phyloP scores from a whole-genome alignment of 176 grass and related monocot species.

The Puya raimondii region DNA sequence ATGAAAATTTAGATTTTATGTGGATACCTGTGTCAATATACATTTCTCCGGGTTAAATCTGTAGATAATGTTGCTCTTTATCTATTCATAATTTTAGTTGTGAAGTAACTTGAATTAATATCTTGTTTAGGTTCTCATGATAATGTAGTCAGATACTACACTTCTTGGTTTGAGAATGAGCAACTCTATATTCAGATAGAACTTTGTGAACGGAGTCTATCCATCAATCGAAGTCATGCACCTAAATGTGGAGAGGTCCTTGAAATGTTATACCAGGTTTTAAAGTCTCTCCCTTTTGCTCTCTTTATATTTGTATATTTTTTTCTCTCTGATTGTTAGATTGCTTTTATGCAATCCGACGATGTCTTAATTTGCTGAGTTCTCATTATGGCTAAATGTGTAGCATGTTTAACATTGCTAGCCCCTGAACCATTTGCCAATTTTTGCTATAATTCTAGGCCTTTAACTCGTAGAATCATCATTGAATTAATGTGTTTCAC shows the following conservation, averaged over 20 bases:
- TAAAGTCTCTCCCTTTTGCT: conserved; percentile 9
- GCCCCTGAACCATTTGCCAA: neutral
- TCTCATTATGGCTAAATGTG: neutral
- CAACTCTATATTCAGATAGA: conserved; percentile 95
- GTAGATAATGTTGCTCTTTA: too few relatives aligned
- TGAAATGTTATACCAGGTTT: conserved; percentile 78
- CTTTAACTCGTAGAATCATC: neutral
- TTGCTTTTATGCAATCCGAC: neutral
- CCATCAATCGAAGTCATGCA: conserved; percentile 28
- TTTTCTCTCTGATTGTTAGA: neutral
- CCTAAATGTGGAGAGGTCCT: conserved; percentile 49
- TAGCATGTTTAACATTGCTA: neutral
- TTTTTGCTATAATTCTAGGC: neutral
- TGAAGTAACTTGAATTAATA: neutral
- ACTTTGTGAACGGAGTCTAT: conserved; percentile 60
- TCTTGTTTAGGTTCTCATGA: conserved; percentile 63
- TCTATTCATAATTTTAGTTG: too few relatives aligned
- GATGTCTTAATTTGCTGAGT: neutral
- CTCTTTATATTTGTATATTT: too few relatives aligned
- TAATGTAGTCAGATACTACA: conserved; percentile 90
- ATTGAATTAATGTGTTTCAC: neutral
- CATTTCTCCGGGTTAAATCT: too few relatives aligned
- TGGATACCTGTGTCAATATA: too few relatives aligned
- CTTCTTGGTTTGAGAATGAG: conserved; percentile 91
- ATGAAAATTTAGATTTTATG: too few relatives aligned